phyloP scores from a whole-genome alignment of 352 stramenopile species.

The Phytophthora kernoviae region DNA sequence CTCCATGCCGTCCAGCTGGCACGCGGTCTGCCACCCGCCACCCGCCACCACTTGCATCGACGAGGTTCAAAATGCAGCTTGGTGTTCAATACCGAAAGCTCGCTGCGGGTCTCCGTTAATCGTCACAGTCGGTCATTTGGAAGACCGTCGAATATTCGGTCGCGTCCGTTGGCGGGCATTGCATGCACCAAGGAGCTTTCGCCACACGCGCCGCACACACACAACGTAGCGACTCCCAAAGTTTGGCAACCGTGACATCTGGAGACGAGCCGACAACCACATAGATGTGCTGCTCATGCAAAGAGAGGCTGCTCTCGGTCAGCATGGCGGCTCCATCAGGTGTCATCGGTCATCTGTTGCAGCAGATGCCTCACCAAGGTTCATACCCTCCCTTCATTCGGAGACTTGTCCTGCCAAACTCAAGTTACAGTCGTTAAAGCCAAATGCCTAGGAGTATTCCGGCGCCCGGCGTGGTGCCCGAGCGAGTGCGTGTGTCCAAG shows the following conservation, averaged over 20 bases:
- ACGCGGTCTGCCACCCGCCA: too few species aligned
- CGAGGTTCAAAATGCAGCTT: too few species aligned
- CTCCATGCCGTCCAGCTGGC: not conserved
- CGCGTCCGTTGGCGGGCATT: too few species aligned
- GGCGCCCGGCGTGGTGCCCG: conserved; percentile 15
- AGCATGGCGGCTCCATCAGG: conserved; percentile 14
- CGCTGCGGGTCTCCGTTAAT: too few species aligned
- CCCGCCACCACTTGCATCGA: too few species aligned
- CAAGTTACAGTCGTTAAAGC: not conserved
- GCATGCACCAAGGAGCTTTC: not conserved
- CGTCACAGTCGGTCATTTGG: too few species aligned
- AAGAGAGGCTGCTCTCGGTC: too few species aligned
- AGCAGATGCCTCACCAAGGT: conserved; percentile 8
- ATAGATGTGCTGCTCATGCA: not conserved
- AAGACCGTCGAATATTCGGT: too few species aligned
- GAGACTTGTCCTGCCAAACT: conserved; percentile 11
- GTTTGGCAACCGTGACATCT: not conserved
- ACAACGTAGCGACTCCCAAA: not conserved
- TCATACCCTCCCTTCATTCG: conserved; percentile 9
- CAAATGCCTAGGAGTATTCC: conserved; percentile 15
- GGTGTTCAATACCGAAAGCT: too few species aligned
- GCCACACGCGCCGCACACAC: not conserved
- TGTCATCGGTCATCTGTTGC: conserved; percentile 14
- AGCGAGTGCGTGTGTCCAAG: conserved; percentile 18
- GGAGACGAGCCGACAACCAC: conserved; percentile 1